Conservation (phyloP, 192 early-diverging fungal genomes). For the Umbelopsis vinacea region DNA sequence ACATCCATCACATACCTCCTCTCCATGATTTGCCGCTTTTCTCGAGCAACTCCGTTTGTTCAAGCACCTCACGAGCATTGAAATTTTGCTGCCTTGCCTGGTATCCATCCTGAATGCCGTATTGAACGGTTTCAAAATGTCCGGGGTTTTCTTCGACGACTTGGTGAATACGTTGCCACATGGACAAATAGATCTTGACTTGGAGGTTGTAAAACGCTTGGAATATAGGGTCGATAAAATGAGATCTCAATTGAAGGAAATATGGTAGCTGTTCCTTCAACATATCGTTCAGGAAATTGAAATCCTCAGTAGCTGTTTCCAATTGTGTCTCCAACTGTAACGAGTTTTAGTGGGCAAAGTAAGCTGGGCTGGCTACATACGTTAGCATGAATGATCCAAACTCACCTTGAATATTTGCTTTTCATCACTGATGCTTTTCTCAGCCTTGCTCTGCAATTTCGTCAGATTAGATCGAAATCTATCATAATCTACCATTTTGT, state of each 20-base stretch:
- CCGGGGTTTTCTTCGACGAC: slow-evolving; percentile 51
- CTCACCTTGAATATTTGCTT: slow-evolving; percentile 64
- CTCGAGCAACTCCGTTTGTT: slow-evolving; percentile 39
- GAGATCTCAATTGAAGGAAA: slow-evolving; percentile 72
- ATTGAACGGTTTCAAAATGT: slow-evolving; percentile 55
- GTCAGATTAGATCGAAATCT: slow-evolving; percentile 71
- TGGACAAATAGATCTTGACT: slow-evolving; percentile 71
- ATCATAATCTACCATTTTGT: slow-evolving; percentile 95
- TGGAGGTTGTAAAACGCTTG: slow-evolving; percentile 85
- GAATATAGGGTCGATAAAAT: slow-evolving; percentile 90
- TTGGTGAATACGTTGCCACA: slow-evolving; percentile 64
- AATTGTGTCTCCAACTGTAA: slow-evolving; percentile 64
- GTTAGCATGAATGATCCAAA: neutral
- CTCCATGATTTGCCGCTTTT: slow-evolving; percentile 36
- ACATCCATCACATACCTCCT: slow-evolving; percentile 26
- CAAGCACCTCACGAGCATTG: slow-evolving; percentile 25
- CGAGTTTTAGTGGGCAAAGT: neutral
- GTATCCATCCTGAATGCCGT: slow-evolving; percentile 46
- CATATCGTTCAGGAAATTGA: slow-evolving; percentile 80
- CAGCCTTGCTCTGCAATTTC: slow-evolving; percentile 75
- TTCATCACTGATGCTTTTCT: slow-evolving; percentile 64
- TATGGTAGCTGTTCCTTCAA: slow-evolving; percentile 81
- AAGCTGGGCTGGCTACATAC: neutral
- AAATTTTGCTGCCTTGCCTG: slow-evolving; percentile 44
- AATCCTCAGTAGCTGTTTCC: slow-evolving; percentile 83